Conservation (phyloP, 2,329 filamentous ascomycete species). For the Blastomyces parvus region DNA sequence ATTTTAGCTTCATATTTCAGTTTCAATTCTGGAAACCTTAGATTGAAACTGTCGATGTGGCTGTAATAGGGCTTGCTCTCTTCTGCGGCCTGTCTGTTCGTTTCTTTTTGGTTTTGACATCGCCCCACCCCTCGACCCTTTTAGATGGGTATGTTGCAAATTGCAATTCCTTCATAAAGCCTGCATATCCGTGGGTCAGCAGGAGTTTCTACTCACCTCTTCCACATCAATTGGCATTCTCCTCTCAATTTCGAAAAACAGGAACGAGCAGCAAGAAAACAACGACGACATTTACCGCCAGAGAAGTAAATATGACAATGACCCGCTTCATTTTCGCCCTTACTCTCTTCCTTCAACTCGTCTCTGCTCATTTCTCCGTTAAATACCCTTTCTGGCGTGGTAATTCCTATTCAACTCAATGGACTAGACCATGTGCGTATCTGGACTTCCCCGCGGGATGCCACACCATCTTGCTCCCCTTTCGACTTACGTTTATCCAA, state of each 20-base stretch:
- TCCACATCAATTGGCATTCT: neutral
- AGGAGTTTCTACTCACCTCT: neutral
- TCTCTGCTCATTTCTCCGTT: slow-evolving; percentile 21
- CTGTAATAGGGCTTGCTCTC: neutral
- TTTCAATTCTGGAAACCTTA: neutral
- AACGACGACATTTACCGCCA: neutral
- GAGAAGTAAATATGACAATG: slow-evolving; percentile 2
- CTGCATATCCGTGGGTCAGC: neutral
- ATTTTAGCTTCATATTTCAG: neutral
- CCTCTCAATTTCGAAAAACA: neutral
- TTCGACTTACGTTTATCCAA: neutral
- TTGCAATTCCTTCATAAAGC: neutral
- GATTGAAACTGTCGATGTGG: neutral
- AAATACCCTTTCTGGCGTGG: slow-evolving; percentile 32
- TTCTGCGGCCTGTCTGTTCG: neutral
- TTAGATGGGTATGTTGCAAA: neutral
- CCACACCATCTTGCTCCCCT: slow-evolving; percentile 1
- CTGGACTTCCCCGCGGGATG: neutral
- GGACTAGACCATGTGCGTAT: slow-evolving; percentile 32
- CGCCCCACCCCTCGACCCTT: too few species aligned
- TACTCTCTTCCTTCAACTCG: slow-evolving; percentile 10
- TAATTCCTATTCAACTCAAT: slow-evolving; percentile 36
- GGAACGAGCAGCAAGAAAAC: neutral
- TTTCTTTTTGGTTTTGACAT: neutral
- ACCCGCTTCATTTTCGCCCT: slow-evolving; percentile 2